Evolutionary conservation across 148 eudicot species (phyloP), one percentile per base, ranked within the genome.

Genomic region (Fagopyrum esculentum): DNA sequence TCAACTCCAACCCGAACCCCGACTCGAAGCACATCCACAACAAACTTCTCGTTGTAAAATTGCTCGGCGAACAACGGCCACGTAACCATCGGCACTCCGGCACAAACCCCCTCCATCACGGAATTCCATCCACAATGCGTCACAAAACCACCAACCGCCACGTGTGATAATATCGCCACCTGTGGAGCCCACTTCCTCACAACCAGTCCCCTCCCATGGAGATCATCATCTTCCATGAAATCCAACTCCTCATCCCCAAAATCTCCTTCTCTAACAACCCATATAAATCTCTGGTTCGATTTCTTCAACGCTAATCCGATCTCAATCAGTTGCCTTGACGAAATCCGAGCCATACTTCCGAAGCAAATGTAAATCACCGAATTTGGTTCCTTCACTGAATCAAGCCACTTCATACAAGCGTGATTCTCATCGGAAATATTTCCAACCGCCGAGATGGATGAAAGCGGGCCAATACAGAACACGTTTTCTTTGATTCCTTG

Each of bases 401-500:
- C 83, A 2, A 85, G 85, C 87, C 85, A 85, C 26, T 78, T 46
- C 72, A 82, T 55, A 76, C 85, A 85, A 7, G 73, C 50, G 2
- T 80, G 74, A 7, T 29, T 61, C 50, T 74, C 74, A 22, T 22
- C 66, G 64, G 60, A 56, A 16, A 5, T 12, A 48, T 22, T 22
- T 11, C 9, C 74, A 72, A 19, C 56, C 54, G 56, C 69, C 80
- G 52, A 79, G 80, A 56, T 56, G 0, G 77, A 77, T 9, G 87
- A 84, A 51, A 85, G 83, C 59, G 87, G 87, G 0, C 87, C 85
- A 1, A 85, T 72, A 50, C 83, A 75, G 83, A 81, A 85, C 49
- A 82, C 73, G 3, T 69, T 81, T 6, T 70, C 75, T 29, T 49
- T 71, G 4, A n/a, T 74, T 35, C 59, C 46, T 40, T 13, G 26